Conservation (phyloP, 1,284 basidiomycete genomes). For the Pseudozyma sp. region DNA sequence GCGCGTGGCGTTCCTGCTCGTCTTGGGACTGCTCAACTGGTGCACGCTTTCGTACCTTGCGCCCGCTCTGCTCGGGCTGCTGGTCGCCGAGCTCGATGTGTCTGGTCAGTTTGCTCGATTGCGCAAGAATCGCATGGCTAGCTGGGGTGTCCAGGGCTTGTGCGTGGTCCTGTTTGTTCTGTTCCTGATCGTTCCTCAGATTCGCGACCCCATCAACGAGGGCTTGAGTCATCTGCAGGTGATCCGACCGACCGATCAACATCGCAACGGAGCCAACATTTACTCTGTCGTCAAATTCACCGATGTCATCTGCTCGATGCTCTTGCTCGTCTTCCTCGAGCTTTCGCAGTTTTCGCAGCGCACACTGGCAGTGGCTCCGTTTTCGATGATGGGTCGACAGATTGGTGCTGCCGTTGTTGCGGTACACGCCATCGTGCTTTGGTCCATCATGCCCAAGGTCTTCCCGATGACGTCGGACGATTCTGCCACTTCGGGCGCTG, state of each 20-base stretch:
- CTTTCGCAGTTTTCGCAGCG: conserved; percentile 21
- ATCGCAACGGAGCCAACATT: conserved; percentile 27
- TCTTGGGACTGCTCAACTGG: conserved; percentile 39
- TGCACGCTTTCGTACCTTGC: conserved; percentile 39
- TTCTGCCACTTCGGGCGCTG: conserved; percentile 24
- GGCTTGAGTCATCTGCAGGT: conserved; percentile 38
- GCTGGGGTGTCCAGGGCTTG: conserved; percentile 19
- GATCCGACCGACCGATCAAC: conserved; percentile 17
- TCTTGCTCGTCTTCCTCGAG: conserved; percentile 36
- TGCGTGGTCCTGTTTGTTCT: conserved; percentile 27
- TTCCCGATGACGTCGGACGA: conserved; percentile 33
- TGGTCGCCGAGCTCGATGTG: conserved; percentile 43
- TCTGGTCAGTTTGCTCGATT: conserved; percentile 29
- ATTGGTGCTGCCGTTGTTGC: conserved; percentile 37
- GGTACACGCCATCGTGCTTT: conserved; percentile 39
- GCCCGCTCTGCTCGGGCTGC: conserved; percentile 33
- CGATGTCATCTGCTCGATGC: conserved; percentile 30
- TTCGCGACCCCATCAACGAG: conserved; percentile 28
- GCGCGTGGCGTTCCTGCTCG: conserved; percentile 24
- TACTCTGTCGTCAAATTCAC: conserved; percentile 42
- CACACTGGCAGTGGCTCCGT: conserved; percentile 13
- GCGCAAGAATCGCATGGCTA: conserved; percentile 9
- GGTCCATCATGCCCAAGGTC: conserved; percentile 45
- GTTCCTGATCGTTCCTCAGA: conserved; percentile 34
- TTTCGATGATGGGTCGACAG: conserved; percentile 49